Evolutionary conservation across 306 rosid genomes (phyloP).

Genomic region (Gillenia trifoliata): DNA sequence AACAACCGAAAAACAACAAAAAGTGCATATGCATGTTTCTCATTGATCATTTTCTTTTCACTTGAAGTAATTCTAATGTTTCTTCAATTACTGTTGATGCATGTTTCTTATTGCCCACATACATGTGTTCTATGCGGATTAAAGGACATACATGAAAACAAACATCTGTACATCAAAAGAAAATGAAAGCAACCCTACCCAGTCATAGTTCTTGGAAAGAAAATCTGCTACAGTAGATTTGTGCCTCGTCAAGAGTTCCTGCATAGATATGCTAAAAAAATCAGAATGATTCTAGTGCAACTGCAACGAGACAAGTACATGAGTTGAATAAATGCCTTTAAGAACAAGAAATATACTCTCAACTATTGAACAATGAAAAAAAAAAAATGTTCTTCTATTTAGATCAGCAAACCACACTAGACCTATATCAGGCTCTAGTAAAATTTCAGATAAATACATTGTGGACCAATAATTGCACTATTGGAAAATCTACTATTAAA

Average conservation of each 20-base stretch:
- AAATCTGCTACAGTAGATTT: conserved; percentile 95
- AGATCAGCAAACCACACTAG: not conserved
- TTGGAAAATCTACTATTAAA: not conserved
- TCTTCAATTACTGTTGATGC: not conserved
- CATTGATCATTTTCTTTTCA: no score
- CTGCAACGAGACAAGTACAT: not conserved
- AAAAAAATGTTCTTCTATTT: not conserved
- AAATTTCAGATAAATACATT: not conserved
- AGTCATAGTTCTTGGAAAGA: conserved; percentile 89
- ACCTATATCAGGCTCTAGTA: not conserved
- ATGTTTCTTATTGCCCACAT: not conserved
- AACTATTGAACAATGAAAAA: not conserved
- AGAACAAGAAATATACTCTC: not conserved
- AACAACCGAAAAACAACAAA: not conserved
- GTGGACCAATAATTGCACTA: not conserved
- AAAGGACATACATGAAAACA: not conserved
- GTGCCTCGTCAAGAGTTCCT: conserved; percentile 98
- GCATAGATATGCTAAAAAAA: conserved; percentile 26
- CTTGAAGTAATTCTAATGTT: not conserved
- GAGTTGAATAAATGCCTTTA: conserved; percentile 4
- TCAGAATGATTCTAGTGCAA: conserved; percentile 5
- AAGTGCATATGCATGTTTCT: not conserved
- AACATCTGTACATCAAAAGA: not conserved
- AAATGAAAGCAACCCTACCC: conserved; percentile 47
- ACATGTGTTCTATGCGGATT: not conserved